Evolutionary conservation across 176 grass and related monocot species (phyloP).

Genomic region (Puya raimondii): DNA sequence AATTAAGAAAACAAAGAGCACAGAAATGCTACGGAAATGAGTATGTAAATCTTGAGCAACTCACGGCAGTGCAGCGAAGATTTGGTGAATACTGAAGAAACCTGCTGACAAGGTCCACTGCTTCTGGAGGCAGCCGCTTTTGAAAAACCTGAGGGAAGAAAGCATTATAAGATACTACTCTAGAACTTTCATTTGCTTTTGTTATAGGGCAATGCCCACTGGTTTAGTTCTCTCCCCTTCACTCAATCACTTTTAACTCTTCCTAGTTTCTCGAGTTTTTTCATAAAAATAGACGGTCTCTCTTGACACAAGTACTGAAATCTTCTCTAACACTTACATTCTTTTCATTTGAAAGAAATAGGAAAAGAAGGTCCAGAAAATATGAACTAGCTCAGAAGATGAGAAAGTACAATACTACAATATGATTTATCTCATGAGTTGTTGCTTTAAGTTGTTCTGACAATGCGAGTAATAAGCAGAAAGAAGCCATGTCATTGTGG

Average conservation of each 20-base stretch:
- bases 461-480: background rate
- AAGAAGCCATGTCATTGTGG: background rate
- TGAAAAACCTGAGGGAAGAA: slow-evolving; percentile 68
- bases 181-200: background rate
- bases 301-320: too few species aligned
- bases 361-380: background rate
- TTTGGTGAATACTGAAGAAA: slow-evolving; percentile 92
- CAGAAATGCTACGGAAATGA: background rate
- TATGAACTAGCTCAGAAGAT: background rate
- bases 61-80: slow-evolving; percentile 90
- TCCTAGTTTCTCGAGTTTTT: too few species aligned
- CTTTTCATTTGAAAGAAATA: background rate
- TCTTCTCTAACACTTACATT: background rate
- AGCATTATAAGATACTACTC: background rate
- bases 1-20: background rate
- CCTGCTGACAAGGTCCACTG: slow-evolving; percentile 79
- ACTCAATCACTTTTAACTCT: background rate
- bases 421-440: background rate
- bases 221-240: background rate
- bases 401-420: background rate
- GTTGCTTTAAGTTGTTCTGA: background rate
- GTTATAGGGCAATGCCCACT: background rate
- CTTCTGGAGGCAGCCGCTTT: slow-evolving; percentile 71
- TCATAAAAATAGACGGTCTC: too few species aligned
- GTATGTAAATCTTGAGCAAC: slow-evolving; percentile 4